Base-by-base conservation (phyloP, 2,329 filamentous ascomycete genomes). In the Colletotrichum eleusines region DNA sequence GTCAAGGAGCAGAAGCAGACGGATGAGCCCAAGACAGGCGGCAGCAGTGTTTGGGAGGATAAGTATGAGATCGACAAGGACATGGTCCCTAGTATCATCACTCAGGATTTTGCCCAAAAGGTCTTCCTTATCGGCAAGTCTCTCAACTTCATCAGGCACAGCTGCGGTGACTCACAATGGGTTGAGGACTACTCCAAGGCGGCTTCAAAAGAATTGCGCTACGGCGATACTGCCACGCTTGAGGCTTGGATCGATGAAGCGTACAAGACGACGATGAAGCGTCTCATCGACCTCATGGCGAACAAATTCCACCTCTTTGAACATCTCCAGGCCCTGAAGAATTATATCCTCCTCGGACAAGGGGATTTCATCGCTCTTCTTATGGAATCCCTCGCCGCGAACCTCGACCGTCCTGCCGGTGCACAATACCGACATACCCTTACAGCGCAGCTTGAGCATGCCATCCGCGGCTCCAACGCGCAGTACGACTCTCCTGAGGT, bases 111-210 rank as follows among this genome's bases (percentile, higher is more conserved):
- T 81, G 94, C 96, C 0, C 94, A 96, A 75, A 98, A 98, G 78
- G 94, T 99, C 7, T 98, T 98, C 76, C 84, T 99, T 9, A 99
- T 99, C 75, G 96, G 96, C 67, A 99, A 99, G 80, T 97, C 95
- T 5, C 87, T 99, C 65, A 99, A 99, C 81, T 99, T 99, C 81
- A 98, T 99, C 78, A 91, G 96, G 31, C 95, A 98, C 80, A 95
- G 94, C 75, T 99, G 96, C 78, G 92, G 92, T 11, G 97, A 99
- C 79, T 94, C 94, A 31, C 90, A 91, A 40, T 99, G 96, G 96
- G 96, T 99, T 1, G 95, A 98, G 77, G 91, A 91, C 40, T 98
- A 99, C 81, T 97, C 95, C 35, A 97, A 97, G 78, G 92, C 91
- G 60, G 93, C 95, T 1, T 97, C 95, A 12, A 97, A 96, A 80